Evolutionary conservation across 371 early-diverging fungal species (phyloP).

Genomic region (Blakeslea trispora): DNA sequence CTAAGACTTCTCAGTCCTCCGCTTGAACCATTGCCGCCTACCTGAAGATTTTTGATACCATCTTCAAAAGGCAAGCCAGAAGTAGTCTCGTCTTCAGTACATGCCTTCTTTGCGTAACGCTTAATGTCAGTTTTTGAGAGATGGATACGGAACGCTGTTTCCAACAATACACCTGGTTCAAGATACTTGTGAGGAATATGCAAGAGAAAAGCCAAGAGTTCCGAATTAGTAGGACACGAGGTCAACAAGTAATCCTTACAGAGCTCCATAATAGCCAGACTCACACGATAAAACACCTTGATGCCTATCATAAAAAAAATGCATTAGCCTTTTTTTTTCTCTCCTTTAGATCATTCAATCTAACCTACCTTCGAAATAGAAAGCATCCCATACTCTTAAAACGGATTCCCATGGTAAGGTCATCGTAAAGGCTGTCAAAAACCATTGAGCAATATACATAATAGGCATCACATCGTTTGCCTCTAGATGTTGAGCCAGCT

Average conservation of each 20-base stretch:
- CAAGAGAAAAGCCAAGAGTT: slow-evolving; percentile 74
- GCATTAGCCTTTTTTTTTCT: too few relatives aligned
- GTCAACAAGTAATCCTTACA: slow-evolving; percentile 66
- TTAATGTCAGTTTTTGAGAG: slow-evolving; percentile 56
- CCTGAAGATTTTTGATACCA: slow-evolving; percentile 48
- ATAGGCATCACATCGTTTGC: slow-evolving; percentile 79
- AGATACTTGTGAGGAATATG: slow-evolving; percentile 81
- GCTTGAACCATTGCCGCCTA: slow-evolving; percentile 23
- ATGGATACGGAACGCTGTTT: slow-evolving; percentile 68
- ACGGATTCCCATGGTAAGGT: slow-evolving; percentile 91
- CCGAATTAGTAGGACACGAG: slow-evolving; percentile 78
- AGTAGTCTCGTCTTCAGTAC: slow-evolving; percentile 31
- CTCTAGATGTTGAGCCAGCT: slow-evolving; percentile 74
- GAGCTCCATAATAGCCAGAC: slow-evolving; percentile 77
- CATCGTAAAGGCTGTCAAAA: slow-evolving; percentile 89
- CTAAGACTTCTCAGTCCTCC: slow-evolving; percentile 20
- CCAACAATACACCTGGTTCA: slow-evolving; percentile 69
- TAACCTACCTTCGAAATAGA: slow-evolving; percentile 75
- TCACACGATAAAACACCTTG: slow-evolving; percentile 84
- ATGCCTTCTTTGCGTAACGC: slow-evolving; percentile 47
- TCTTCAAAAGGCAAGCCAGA: slow-evolving; percentile 46
- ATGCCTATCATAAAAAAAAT: slow-evolving; percentile 55
- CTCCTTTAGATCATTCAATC: neutral
- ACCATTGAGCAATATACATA: slow-evolving; percentile 94
- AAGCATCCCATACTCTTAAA: slow-evolving; percentile 92